These are phyloP conservation scores for Colletotrichum sidae DNA, from an alignment of 2,329 filamentous ascomycete genomes.

Conservation along the genomic window DNA sequence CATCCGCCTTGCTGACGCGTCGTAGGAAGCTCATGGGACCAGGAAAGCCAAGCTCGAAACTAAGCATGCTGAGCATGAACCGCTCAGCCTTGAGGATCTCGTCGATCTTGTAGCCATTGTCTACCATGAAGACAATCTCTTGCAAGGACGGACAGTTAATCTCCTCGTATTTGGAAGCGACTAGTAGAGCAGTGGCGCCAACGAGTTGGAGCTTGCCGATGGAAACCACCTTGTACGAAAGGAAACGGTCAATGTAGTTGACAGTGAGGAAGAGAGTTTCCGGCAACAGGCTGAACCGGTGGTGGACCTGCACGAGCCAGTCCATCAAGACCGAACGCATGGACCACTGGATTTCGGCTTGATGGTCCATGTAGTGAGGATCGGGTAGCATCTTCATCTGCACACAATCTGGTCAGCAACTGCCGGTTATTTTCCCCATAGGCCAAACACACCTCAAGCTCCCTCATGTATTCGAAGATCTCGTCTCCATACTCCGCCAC, in stretches of 20 bases:
- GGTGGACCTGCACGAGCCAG: constrained; percentile 97
- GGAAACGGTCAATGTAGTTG: constrained; percentile 97
- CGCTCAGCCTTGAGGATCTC: constrained; percentile 97
- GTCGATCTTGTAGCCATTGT: constrained; percentile 86
- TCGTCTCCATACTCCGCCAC: constrained; percentile 96
- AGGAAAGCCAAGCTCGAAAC: constrained; percentile 97
- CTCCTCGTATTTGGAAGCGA: constrained; percentile 98
- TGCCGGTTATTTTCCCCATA: background rate
- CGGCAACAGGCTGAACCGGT: constrained; percentile 88
- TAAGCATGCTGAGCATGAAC: constrained; percentile 97
- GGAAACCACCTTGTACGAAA: constrained; percentile 94
- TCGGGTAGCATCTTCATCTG: constrained; percentile 86
- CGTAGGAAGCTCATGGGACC: constrained; percentile 98
- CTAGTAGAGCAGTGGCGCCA: constrained; percentile 93
- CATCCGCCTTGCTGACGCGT: constrained; percentile 97
- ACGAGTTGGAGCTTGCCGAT: constrained; percentile 95
- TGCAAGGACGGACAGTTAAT: constrained; percentile 96
- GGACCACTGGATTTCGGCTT: constrained; percentile 98
- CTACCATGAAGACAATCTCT: constrained; percentile 99
- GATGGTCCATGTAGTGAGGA: constrained; percentile 94
- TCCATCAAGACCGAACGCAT: constrained; percentile 98
- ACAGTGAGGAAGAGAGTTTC: constrained; percentile 95
- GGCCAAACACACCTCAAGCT: constrained; percentile 77
- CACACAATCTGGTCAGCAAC: constrained; percentile 41
- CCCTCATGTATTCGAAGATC: constrained; percentile 92